phyloP scores from a whole-genome alignment of 441 rosid genomes.

The Biscutella laevigata region DNA sequence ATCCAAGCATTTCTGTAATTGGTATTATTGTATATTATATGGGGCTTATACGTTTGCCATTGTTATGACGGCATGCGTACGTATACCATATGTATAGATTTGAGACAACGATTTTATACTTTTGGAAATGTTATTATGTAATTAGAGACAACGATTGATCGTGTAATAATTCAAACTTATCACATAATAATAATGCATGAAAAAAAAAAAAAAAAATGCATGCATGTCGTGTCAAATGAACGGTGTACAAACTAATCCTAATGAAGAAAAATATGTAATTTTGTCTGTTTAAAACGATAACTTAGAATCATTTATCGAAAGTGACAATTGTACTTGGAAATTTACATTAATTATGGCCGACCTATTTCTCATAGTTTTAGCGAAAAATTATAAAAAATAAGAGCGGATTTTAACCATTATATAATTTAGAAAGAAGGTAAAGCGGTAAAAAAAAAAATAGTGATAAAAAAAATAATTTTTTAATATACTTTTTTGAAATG shows the following conservation, averaged over 20 bases:
- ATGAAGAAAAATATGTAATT: neutral
- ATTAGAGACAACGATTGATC: constrained; percentile 13
- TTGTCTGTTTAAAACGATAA: constrained; percentile 8
- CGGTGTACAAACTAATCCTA: constrained; percentile 21
- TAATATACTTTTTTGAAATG: too few relatives aligned
- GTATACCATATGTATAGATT: constrained; percentile 21
- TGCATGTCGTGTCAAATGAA: constrained; percentile 24
- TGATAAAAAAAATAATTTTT: neutral
- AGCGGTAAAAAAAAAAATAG: neutral
- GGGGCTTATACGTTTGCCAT: constrained; percentile 23
- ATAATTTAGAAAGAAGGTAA: neutral
- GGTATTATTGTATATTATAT: constrained; percentile 7
- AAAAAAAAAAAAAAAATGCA: too few relatives aligned
- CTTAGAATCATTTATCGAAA: constrained; percentile 3
- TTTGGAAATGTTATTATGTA: neutral
- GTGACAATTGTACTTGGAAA: neutral
- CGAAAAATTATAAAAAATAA: neutral
- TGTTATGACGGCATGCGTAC: constrained; percentile 21
- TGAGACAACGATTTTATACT: neutral
- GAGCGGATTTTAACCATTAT: too few relatives aligned
- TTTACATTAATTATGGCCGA: neutral
- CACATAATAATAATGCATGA: constrained; percentile 19
- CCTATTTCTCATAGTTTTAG: neutral
- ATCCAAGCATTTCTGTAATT: constrained; percentile 5
- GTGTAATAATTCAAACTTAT: constrained; percentile 19